Conservation (phyloP, 179 eudicot species). For the Silene noctiflora region DNA sequence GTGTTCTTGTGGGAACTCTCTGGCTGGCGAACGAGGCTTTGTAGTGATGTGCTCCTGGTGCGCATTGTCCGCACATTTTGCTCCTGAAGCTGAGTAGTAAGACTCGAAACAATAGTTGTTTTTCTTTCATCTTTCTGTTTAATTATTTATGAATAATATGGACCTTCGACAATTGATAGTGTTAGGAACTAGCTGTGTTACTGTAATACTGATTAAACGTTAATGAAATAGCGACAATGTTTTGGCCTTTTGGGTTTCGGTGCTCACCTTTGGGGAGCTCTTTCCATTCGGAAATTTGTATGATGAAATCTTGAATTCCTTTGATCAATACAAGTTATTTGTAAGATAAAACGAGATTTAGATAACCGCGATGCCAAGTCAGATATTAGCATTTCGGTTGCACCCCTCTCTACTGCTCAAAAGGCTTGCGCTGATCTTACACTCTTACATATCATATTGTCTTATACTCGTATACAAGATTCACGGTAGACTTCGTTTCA, state of each 20-base stretch:
- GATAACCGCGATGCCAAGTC: not conserved
- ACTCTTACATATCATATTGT: too few relatives aligned
- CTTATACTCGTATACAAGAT: not conserved
- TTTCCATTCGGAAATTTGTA: not conserved
- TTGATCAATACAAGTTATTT: not conserved
- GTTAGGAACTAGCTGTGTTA: not conserved
- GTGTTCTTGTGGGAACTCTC: conserved; percentile 2
- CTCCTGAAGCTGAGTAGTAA: conserved; percentile 21
- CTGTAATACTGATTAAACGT: not conserved
- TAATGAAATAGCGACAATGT: not conserved
- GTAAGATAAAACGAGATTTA: not conserved
- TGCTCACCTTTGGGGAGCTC: not conserved
- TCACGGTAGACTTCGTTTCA: too few relatives aligned
- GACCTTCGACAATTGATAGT: not conserved
- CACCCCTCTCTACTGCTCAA: not conserved
- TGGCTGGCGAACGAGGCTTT: conserved; percentile 13
- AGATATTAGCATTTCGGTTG: not conserved
- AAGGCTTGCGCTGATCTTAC: too few relatives aligned
- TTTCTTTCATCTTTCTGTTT: not conserved
- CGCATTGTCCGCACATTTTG: conserved; percentile 30
- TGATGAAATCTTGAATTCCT: not conserved
- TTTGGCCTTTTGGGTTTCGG: not conserved
- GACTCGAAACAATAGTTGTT: conserved; percentile 22
- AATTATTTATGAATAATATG: conserved; percentile 2
- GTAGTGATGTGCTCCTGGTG: conserved; percentile 3